Evolutionary conservation across 2,329 filamentous ascomycete genomes (phyloP), one percentile per base, ranked within the genome.

Genomic region (Pseudophaeomoniella oleicola): DNA sequence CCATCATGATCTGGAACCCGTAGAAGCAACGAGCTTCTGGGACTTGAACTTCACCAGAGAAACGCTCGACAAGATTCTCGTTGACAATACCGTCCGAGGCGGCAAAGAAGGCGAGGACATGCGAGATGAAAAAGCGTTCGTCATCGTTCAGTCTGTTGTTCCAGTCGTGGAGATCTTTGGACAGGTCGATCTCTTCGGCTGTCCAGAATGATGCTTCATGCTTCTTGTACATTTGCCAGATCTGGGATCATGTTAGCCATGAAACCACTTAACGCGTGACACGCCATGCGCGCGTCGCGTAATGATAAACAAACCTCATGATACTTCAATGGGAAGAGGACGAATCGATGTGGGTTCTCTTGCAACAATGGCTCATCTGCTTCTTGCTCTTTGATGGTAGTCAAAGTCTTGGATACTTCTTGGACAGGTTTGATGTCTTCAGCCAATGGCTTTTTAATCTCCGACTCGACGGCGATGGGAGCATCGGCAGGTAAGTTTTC

Each of bases 161-260:
- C 90, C 90, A 98, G 69, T 98, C 90, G 69, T 94, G 84, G 41
- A 96, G 72, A 61, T 98, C 90, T 69, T 98, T 98, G 54, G 88
- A 96, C 36, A 98, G 76, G 64, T 98, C 90, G 51, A 98, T 96
- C 71, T 98, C 90, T 63, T 98, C 90, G 36, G 90, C 90, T 30
- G 90, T 98, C 90, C 90, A 98, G 79, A 98, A 98, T 31, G 90
- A 96, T 37, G 90, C 90, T 63, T 98, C 88, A 48, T 87, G 87
- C 70, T 96, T 96, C 78, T 98, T 98, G 77, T 98, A 98, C 88
- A 96, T 96, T 64, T 96, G 88, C 90, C 90, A 98, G 63, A 94
- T 92, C 87, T 94, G 51, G 57, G n/a, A 46, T 42, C 37, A 27
- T 27, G 22, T 27, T 27, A 27, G 22, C n/a, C 9, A 6, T 32